Percentiles rank a stretch among this genome's conserved stretches.
Conservation (phyloP, 768 basidiomycete genomes). For the Nevesoporus exiguus region DNA sequence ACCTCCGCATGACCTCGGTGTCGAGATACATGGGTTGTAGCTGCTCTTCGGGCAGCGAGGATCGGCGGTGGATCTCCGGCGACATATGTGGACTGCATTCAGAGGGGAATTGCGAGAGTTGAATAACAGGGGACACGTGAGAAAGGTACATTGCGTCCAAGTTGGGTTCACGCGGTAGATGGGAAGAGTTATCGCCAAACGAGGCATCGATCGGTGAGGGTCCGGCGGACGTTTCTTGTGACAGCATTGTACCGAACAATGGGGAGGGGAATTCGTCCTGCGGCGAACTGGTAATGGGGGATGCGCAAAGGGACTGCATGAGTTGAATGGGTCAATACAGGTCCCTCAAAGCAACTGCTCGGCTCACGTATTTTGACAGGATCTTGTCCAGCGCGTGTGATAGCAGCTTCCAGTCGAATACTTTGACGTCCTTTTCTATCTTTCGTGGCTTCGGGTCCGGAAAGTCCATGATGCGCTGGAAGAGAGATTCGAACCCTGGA, state of each 20-base stretch:
- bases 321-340: neutral
- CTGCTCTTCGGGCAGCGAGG: slow-evolving; percentile 22
- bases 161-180: slow-evolving; percentile 10
- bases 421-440: slow-evolving; percentile 96
- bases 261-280: slow-evolving; percentile 26
- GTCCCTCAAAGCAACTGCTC: neutral
- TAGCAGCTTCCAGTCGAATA: slow-evolving; percentile 74
- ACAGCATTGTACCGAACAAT: slow-evolving; percentile 30
- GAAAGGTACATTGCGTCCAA: slow-evolving; percentile 21
- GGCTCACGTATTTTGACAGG: slow-evolving; percentile 77
- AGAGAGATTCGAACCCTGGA: slow-evolving; percentile 77
- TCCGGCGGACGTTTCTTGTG: neutral
- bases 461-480: slow-evolving; percentile 95
- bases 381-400: slow-evolving; percentile 75
- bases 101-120: slow-evolving; percentile 17
- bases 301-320: slow-evolving; percentile 46
- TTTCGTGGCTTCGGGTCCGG: slow-evolving; percentile 91
- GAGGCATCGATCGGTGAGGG: slow-evolving; percentile 19
- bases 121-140: slow-evolving; percentile 17
- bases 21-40: slow-evolving; percentile 23
- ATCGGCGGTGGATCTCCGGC: slow-evolving; percentile 10
- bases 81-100: slow-evolving; percentile 13
- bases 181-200: slow-evolving; percentile 7
- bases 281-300: slow-evolving; percentile 30
- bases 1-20: slow-evolving; percentile 20